Evolutionary conservation across 768 basidiomycete genomes (phyloP).

Genomic region (Brasilioporus rufonigricans): DNA sequence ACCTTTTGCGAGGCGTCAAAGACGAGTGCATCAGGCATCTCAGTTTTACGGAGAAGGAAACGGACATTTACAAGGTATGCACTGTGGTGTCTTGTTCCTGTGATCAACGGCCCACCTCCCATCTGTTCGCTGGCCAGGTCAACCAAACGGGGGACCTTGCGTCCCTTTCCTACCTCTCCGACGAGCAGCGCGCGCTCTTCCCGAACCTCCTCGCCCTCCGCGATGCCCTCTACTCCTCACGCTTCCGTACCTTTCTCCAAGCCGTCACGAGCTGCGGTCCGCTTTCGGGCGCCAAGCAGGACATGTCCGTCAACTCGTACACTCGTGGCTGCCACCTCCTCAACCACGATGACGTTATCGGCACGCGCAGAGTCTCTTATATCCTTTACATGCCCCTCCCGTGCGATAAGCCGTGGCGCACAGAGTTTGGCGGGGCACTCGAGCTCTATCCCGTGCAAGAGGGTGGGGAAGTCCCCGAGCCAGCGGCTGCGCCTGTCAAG

Average conservation of each 20-base stretch:
- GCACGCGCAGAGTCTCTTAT: constrained; percentile 89
- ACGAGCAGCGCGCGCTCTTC: constrained; percentile 73
- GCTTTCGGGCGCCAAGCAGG: constrained; percentile 87
- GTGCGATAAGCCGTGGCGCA: constrained; percentile 71
- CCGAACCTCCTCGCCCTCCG: constrained; percentile 79
- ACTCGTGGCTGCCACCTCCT: constrained; percentile 90
- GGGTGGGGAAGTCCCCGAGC: constrained; percentile 64
- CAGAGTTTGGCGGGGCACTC: constrained; percentile 89
- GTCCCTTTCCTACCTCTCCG: constrained; percentile 83
- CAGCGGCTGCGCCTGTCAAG: constrained; percentile 61
- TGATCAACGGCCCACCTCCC: not conserved
- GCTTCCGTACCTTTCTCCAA: constrained; percentile 81
- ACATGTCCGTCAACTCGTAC: constrained; percentile 94
- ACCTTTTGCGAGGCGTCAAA: constrained; percentile 75
- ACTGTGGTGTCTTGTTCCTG: not conserved
- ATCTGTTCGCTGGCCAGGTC: constrained; percentile 50
- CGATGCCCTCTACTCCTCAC: constrained; percentile 84
- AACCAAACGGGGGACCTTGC: constrained; percentile 97
- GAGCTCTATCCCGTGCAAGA: constrained; percentile 81
- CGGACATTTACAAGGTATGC: constrained; percentile 95
- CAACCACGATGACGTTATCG: constrained; percentile 98
- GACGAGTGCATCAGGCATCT: constrained; percentile 80
- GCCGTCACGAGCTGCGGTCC: constrained; percentile 91
- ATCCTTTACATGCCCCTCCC: constrained; percentile 95
- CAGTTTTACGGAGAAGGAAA: constrained; percentile 90